phyloP scores from a whole-genome alignment of 371 early-diverging fungal species.

The Batkoa obscura region DNA sequence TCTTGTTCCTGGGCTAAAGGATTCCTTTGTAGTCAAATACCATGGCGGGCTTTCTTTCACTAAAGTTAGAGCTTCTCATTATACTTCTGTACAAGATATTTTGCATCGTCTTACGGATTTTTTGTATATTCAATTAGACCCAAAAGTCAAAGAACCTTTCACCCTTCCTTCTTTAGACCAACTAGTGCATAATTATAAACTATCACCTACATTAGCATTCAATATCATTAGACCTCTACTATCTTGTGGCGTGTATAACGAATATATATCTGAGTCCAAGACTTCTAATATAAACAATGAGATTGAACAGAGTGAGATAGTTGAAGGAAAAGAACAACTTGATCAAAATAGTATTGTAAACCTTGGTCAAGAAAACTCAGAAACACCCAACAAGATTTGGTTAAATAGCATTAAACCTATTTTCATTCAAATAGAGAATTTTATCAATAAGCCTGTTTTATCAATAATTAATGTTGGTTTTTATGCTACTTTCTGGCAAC shows the following conservation, averaged over 20 bases:
- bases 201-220: background rate
- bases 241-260: background rate
- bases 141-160: background rate
- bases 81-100: background rate
- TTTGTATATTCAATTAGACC: background rate
- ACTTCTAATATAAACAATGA: slow-evolving; percentile 8
- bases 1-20: background rate
- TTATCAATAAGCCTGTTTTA: slow-evolving; percentile 15
- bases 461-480: slow-evolving; percentile 42
- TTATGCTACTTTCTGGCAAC: slow-evolving; percentile 69
- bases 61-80: background rate
- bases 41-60: background rate
- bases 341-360: background rate
- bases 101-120: background rate
- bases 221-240: background rate
- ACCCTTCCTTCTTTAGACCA: background rate
- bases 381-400: slow-evolving; percentile 8
- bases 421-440: slow-evolving; percentile 15
- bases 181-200: background rate
- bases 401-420: slow-evolving; percentile 15
- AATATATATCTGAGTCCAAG: background rate
- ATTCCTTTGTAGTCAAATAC: background rate
- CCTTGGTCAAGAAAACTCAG: background rate
- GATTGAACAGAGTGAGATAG: background rate
- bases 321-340: background rate